Conservation (phyloP, 2,329 filamentous ascomycete genomes). For the Penicillium hordei region DNA sequence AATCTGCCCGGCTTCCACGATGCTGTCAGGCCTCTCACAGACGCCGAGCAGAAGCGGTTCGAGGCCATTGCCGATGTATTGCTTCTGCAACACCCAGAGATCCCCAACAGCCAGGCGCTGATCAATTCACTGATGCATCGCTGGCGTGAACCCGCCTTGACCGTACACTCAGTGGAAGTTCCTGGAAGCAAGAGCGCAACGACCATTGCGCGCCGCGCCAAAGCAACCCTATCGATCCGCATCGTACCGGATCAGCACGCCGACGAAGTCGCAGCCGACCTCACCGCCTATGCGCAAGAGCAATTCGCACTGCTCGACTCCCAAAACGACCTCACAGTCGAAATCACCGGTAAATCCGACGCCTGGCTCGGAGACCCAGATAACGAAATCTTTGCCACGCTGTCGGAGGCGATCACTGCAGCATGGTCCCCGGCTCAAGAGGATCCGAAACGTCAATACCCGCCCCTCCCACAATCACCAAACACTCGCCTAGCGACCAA, state of each 20-base stretch:
- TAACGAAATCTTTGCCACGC: constrained; percentile 85
- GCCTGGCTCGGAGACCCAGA: constrained; percentile 92
- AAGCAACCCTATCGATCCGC: constrained; percentile 82
- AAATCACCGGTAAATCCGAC: constrained; percentile 89
- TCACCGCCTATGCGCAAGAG: constrained; percentile 66
- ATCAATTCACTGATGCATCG: constrained; percentile 85
- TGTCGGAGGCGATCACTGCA: constrained; percentile 80
- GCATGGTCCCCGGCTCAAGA: constrained; percentile 65
- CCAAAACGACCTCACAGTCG: constrained; percentile 75
- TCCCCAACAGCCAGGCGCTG: constrained; percentile 65
- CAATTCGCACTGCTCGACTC: constrained; percentile 75
- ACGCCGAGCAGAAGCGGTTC: constrained; percentile 76
- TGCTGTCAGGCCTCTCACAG: constrained; percentile 70
- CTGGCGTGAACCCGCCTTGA: constrained; percentile 93
- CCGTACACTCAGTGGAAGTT: constrained; percentile 81
- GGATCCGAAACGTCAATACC: constrained; percentile 37
- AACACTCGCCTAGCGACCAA: constrained; percentile 13
- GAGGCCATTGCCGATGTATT: constrained; percentile 79
- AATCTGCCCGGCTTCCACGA: constrained; percentile 89
- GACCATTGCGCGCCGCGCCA: constrained; percentile 79
- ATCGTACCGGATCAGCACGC: constrained; percentile 93
- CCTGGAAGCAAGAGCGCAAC: constrained; percentile 85
- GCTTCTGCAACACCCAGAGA: constrained; percentile 67
- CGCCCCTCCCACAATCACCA: constrained; percentile 26
- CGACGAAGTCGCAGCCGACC: constrained; percentile 66